A percentile compares a stretch with the other conserved stretches of the same genome.
Evolutionary conservation across 805 yeast genomes (phyloP).

Genomic region (Cyberlindnera mississippiensis): DNA sequence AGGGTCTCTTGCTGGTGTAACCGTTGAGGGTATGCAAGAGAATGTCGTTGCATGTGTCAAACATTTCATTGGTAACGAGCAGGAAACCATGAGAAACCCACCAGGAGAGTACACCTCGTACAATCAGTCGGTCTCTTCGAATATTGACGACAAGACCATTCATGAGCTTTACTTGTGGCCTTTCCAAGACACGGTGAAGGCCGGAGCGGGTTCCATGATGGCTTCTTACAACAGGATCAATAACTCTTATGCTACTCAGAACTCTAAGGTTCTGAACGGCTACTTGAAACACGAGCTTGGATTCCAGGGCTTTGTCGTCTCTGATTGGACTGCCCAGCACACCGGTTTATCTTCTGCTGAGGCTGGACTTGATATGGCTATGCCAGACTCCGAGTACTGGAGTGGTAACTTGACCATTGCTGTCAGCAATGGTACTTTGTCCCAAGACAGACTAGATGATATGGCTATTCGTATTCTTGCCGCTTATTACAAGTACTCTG

Average conservation of each 20-base stretch:
- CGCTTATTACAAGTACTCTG: constrained; percentile 8
- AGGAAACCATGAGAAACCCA: constrained; percentile 11
- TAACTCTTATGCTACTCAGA: constrained; percentile 8
- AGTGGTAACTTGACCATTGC: constrained; percentile 4
- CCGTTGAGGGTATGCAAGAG: constrained; percentile 6
- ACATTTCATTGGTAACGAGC: constrained; percentile 11
- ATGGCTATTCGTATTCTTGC: constrained; percentile 10
- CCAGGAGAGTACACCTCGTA: neutral
- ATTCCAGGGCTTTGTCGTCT: constrained; percentile 9
- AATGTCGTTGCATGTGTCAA: constrained; percentile 7
- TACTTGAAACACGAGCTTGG: constrained; percentile 7
- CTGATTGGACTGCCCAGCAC: constrained; percentile 10
- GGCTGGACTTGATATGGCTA: constrained; percentile 8
- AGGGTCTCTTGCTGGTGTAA: constrained; percentile 4
- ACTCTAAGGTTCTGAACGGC: constrained; percentile 9
- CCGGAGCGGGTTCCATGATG: constrained; percentile 11
- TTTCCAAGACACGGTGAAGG: constrained; percentile 7
- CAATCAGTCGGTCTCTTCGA: constrained; percentile 4
- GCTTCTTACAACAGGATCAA: constrained; percentile 10
- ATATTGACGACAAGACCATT: constrained; percentile 8
- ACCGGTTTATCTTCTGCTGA: constrained; percentile 4
- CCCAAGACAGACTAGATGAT: constrained; percentile 9
- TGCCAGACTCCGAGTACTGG: constrained; percentile 8
- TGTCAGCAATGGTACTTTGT: constrained; percentile 3
- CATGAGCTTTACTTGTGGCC: constrained; percentile 12